Conservation (phyloP, 495 filamentous ascomycete genomes). For the Penicillium daleae region DNA sequence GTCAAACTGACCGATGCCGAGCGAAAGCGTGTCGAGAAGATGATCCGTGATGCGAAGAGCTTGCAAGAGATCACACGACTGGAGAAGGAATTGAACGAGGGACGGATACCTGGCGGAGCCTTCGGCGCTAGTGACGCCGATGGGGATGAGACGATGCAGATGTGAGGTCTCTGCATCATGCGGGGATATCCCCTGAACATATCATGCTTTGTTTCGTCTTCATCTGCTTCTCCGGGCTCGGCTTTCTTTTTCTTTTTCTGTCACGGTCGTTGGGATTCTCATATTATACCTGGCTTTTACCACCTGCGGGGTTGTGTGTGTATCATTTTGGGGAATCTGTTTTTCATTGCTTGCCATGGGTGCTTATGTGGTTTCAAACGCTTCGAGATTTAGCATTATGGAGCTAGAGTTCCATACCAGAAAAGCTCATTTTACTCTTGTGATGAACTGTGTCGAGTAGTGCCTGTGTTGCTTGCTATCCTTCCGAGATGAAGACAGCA, state of each 20-base stretch:
- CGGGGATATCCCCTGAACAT: constrained; percentile 18
- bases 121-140: constrained; percentile 46
- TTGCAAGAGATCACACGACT: constrained; percentile 80
- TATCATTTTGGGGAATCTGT: constrained; percentile 20
- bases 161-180: constrained; percentile 24
- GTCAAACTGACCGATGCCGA: constrained; percentile 73
- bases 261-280: constrained; percentile 21
- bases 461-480: background rate
- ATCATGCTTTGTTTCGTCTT: constrained; percentile 17
- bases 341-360: constrained; percentile 18
- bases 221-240: constrained; percentile 15
- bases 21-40: constrained; percentile 66
- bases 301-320: constrained; percentile 25
- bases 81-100: constrained; percentile 87
- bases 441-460: background rate
- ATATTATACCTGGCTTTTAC: constrained; percentile 22
- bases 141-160: constrained; percentile 41
- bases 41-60: constrained; percentile 83
- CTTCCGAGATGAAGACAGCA: no score
- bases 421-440: constrained; percentile 4
- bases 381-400: constrained; percentile 24
- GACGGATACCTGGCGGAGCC: constrained; percentile 73
- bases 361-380: constrained; percentile 12
- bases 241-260: constrained; percentile 10
- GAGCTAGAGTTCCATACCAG: constrained; percentile 18